Conservation (phyloP, 106 monocot genomes). For the Dioscorea dumetorum region DNA sequence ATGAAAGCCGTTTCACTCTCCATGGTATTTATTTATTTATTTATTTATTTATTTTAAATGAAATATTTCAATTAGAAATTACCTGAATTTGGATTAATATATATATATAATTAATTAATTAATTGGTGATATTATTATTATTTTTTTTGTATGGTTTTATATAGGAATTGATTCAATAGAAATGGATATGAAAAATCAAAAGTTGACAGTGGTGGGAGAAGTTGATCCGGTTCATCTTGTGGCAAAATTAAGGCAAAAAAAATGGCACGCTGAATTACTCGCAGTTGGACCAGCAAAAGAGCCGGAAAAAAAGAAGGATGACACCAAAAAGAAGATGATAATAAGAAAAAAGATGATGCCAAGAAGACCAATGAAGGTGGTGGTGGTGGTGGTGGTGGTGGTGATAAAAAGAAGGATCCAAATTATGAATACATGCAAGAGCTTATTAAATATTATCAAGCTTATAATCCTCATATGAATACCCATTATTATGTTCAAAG, state of each 20-base stretch:
- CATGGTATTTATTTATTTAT: constrained; percentile 1
- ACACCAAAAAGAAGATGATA: constrained; percentile 3
- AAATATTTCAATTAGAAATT: no score
- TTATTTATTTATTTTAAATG: not conserved
- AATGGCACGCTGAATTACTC: constrained; percentile 17
- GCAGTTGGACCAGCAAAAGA: constrained; percentile 34
- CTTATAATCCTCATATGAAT: constrained; percentile 16
- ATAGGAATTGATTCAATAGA: constrained; percentile 24
- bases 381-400: not conserved
- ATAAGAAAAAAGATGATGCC: not conserved
- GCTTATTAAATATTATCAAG: constrained; percentile 18
- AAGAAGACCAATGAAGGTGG: constrained; percentile 4
- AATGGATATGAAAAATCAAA: constrained; percentile 32
- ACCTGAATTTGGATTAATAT: no score
- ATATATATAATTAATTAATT: no score
- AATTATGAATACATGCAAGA: not conserved
- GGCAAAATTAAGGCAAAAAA: constrained; percentile 20
- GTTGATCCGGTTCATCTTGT: constrained; percentile 23
- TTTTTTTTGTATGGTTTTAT: not conserved
- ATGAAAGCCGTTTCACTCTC: constrained; percentile 26
- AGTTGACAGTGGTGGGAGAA: constrained; percentile 24
- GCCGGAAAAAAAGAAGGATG: constrained; percentile 26
- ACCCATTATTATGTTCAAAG: constrained; percentile 17
- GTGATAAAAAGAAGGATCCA: not conserved
- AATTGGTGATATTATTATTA: no score